These are phyloP conservation scores for Colletotrichum tropicicola DNA, from an alignment of 2,329 filamentous ascomycete genomes.

Conservation along the genomic window DNA sequence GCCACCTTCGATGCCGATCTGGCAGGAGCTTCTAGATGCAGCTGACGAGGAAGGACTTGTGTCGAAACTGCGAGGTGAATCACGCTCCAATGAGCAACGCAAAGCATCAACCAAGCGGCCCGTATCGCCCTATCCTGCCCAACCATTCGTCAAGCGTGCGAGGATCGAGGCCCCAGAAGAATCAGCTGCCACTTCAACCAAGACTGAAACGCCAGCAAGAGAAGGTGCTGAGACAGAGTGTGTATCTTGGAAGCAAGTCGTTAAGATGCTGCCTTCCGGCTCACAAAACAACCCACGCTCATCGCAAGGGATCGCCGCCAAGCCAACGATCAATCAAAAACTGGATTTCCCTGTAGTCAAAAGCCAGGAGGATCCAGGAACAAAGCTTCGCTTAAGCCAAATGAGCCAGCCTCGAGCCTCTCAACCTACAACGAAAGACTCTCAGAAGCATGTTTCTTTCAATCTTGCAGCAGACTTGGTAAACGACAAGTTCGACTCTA, in stretches of 20 bases:
- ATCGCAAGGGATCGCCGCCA: constrained; percentile 17
- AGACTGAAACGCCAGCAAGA: background rate
- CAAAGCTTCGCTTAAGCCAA: constrained; percentile 73
- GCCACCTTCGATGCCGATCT: constrained; percentile 47
- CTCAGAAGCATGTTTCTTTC: constrained; percentile 47
- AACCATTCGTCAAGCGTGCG: constrained; percentile 3
- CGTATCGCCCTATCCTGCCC: background rate
- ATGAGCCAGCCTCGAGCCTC: constrained; percentile 5
- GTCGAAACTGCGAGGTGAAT: constrained; percentile 34
- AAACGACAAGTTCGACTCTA: constrained; percentile 11
- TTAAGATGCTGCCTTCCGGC: background rate
- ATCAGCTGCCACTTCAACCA: background rate
- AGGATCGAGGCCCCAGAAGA: background rate
- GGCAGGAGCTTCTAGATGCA: constrained; percentile 47
- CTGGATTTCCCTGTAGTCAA: constrained; percentile 81
- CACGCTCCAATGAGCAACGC: background rate
- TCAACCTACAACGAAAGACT: background rate
- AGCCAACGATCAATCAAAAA: constrained; percentile 43
- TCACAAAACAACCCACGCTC: constrained; percentile 7
- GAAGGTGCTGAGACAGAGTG: background rate
- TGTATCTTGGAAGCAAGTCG: background rate
- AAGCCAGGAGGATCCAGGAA: constrained; percentile 73
- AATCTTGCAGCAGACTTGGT: constrained; percentile 30
- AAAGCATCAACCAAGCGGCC: constrained; percentile 4
- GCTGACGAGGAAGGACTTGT: constrained; percentile 50